These are phyloP conservation scores for Megacollybia marginata DNA, from an alignment of 768 basidiomycete species.

Conservation along the genomic window DNA sequence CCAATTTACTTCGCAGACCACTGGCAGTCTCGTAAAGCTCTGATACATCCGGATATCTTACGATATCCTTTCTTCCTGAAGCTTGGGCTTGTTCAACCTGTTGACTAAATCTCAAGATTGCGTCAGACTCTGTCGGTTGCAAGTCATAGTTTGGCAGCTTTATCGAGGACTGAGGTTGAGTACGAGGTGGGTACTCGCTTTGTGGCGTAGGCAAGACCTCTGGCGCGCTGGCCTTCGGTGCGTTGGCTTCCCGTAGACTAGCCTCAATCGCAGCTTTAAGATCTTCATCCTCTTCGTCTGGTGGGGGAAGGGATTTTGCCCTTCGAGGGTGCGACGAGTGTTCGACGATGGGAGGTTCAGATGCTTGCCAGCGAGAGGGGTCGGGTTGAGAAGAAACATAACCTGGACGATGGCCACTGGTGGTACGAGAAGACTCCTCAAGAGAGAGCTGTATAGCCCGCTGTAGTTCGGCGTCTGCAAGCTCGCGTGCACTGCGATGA, in stretches of 20 bases:
- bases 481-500: slow-evolving; percentile 50
- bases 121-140: slow-evolving; percentile 73
- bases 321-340: slow-evolving; percentile 33
- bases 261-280: slow-evolving; percentile 93
- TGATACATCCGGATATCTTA: slow-evolving; percentile 76
- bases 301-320: slow-evolving; percentile 21
- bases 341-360: slow-evolving; percentile 68
- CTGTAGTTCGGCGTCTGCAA: slow-evolving; percentile 83
- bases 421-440: slow-evolving; percentile 54
- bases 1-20: slow-evolving; percentile 72
- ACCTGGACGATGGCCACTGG: slow-evolving; percentile 46
- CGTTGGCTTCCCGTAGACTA: slow-evolving; percentile 77
- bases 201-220: slow-evolving; percentile 46
- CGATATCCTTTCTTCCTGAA: slow-evolving; percentile 70
- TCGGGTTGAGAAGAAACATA: slow-evolving; percentile 63
- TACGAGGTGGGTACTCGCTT: slow-evolving; percentile 31
- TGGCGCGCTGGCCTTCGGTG: slow-evolving; percentile 76
- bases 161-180: slow-evolving; percentile 42
- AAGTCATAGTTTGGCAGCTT: slow-evolving; percentile 75
- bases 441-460: slow-evolving; percentile 90
- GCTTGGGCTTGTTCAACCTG: slow-evolving; percentile 79
- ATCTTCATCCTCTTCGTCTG: slow-evolving; percentile 88
- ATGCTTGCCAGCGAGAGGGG: slow-evolving; percentile 47
- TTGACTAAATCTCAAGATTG: slow-evolving; percentile 86
- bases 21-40: slow-evolving; percentile 83